These are phyloP conservation scores for Ogataea neopini DNA, from an alignment of 805 yeast species.

Conservation along the genomic window DNA sequence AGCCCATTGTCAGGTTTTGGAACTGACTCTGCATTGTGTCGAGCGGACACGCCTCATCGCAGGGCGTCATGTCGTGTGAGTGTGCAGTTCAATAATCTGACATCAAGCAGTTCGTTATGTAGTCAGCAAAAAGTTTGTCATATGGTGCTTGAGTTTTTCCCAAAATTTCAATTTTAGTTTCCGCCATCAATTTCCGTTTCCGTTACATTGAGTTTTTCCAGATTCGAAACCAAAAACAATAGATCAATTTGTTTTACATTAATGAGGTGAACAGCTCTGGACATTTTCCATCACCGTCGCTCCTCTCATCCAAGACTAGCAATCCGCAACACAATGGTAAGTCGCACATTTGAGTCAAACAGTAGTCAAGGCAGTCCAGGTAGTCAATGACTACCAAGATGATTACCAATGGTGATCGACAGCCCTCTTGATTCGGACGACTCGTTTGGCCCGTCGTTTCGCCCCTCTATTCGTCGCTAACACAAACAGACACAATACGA, in stretches of 20 bases:
- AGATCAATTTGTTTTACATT: neutral
- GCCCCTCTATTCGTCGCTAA: too few relatives aligned
- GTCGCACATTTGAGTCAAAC: too few relatives aligned
- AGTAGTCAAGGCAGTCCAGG: too few relatives aligned
- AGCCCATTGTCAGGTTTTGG: neutral
- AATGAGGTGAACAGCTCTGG: too few relatives aligned
- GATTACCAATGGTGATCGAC: too few relatives aligned
- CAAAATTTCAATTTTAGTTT: neutral
- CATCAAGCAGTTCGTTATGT: neutral
- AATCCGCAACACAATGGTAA: too few relatives aligned
- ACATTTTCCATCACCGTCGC: too few relatives aligned
- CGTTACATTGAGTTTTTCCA: neutral
- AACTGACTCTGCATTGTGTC: neutral
- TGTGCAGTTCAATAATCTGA: too few relatives aligned
- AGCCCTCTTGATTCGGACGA: too few relatives aligned
- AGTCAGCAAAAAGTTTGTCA: neutral
- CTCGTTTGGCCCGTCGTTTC: too few relatives aligned
- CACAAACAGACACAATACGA: slow-evolving; percentile 17
- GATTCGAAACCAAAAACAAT: neutral
- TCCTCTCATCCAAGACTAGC: too few relatives aligned
- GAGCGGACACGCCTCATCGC: neutral
- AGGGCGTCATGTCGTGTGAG: neutral
- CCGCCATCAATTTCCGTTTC: neutral
- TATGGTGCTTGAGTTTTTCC: neutral
- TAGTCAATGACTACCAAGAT: too few relatives aligned